Base-by-base conservation (phyloP, 371 early-diverging fungal genomes). In the Rhizopus sp. region DNA sequence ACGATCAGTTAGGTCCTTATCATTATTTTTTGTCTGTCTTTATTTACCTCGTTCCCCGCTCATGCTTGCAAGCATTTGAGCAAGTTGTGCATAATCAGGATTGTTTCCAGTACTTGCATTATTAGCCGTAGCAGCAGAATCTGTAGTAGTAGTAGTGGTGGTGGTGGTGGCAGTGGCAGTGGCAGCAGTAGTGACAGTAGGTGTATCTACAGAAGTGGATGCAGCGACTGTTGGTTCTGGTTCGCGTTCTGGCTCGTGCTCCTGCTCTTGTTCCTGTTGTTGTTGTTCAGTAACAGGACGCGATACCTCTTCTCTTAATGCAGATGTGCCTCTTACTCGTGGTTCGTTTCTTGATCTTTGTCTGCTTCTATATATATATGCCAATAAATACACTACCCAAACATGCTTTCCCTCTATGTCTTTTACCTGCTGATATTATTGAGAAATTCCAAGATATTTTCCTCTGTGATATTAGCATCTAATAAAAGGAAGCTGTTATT, bases 371-470 rank as follows among this genome's bases (percentile, higher is more conserved):
- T 12, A 8, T 33, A 17, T 34, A n/a, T n/a, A 31, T 8, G 12
- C 5, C 9, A 29, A 12, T 7, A 23, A 23, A 7, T 47, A 7
- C 8, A 12, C 12, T 47, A 3, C 4, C 2, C 7, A 44, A 32
- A 7, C 3, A 15, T 32, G 5, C n/a, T 7, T 46, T 23, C 1
- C 33, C 32, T 49, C 3, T 49, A 32, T 13, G 3, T 9, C 33
- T 5, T 38, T 40, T 73, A 69, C 41, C 76, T 73, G 34, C 73
- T 77, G 34, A 74, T 75, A 33, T 69, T 72, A 44, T 77, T 74
- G 8, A 81, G 63, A 35, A 74, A 77, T 38, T 81, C 78, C 46
- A 77, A 63, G 15, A 81, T 49, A 16, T 81, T 75, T 39, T 81
- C 81, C n/a, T 71, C 75, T 8, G 79, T 72, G 37, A 75, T 56